Percentiles rank a stretch among this genome's conserved stretches.
Evolutionary conservation across 169 alveolate genomes (phyloP).

Genomic region (Cryptosporidium parvum): DNA sequence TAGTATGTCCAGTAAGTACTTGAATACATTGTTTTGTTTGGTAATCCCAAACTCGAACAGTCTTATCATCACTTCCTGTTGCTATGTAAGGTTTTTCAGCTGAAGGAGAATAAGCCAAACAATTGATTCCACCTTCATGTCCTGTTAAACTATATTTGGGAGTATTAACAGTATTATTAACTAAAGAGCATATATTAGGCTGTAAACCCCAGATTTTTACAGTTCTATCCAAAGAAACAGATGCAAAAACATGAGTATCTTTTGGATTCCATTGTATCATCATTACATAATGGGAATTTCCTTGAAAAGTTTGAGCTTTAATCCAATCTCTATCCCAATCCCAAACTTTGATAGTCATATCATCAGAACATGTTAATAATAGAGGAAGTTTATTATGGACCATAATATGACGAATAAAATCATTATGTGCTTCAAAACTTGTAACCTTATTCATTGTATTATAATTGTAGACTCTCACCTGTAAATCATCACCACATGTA

Average conservation of each 20-base stretch:
- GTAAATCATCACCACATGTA: constrained; percentile 93
- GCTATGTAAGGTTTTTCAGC: constrained; percentile 95
- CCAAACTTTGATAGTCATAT: constrained; percentile 96
- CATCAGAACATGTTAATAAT: constrained; percentile 96
- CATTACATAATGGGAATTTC: constrained; percentile 98
- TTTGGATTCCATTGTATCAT: constrained; percentile 96
- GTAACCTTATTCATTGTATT: constrained; percentile 96
- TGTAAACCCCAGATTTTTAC: constrained; percentile 94
- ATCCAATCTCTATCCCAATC: constrained; percentile 96
- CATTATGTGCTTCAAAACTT: constrained; percentile 96
- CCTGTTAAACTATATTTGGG: constrained; percentile 97
- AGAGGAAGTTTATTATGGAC: constrained; percentile 96
- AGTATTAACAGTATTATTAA: constrained; percentile 80
- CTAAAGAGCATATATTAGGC: constrained; percentile 64
- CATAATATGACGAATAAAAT: constrained; percentile 95
- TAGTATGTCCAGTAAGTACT: constrained; percentile 94
- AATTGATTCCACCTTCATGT: constrained; percentile 97
- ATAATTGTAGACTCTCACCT: constrained; percentile 94
- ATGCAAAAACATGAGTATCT: constrained; percentile 96
- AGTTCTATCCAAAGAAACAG: constrained; percentile 95
- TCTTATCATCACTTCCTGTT: constrained; percentile 96
- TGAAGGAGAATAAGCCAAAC: constrained; percentile 90
- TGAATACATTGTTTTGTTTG: constrained; percentile 97
- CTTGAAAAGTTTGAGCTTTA: constrained; percentile 92
- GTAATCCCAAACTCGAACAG: constrained; percentile 98